phyloP scores from a whole-genome alignment of 192 early-diverging fungal genomes.

The Entophlyctis luteolus region DNA sequence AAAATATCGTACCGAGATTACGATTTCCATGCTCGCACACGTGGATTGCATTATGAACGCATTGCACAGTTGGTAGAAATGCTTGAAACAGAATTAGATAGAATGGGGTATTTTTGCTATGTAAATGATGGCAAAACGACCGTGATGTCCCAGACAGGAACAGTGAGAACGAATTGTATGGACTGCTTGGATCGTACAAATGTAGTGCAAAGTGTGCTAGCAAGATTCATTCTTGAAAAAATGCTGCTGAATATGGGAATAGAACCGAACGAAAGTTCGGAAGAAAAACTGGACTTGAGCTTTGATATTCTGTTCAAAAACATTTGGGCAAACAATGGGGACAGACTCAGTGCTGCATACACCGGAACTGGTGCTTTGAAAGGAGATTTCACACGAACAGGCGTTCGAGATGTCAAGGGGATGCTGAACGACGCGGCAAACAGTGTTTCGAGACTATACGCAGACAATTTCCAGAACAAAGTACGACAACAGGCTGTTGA shows the following conservation, averaged over 20 bases:
- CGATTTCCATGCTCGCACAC: slow-evolving; percentile 97
- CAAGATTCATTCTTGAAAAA: slow-evolving; percentile 50
- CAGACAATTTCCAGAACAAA: slow-evolving; percentile 94
- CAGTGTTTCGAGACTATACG: slow-evolving; percentile 77
- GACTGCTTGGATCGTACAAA: slow-evolving; percentile 99
- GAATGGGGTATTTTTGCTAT: too few relatives aligned
- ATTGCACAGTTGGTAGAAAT: too few relatives aligned
- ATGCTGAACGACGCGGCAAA: slow-evolving; percentile 79
- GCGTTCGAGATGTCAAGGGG: slow-evolving; percentile 79
- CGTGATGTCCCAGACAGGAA: too few relatives aligned
- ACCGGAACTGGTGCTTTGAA: slow-evolving; percentile 96
- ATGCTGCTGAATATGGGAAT: slow-evolving; percentile 1
- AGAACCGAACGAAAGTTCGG: background rate
- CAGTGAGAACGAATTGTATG: slow-evolving; percentile 96
- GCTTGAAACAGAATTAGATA: too few relatives aligned
- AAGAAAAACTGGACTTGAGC: slow-evolving; percentile 21
- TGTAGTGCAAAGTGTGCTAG: slow-evolving; percentile 92
- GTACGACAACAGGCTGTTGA: slow-evolving; percentile 57
- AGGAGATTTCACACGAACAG: slow-evolving; percentile 96
- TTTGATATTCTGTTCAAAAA: slow-evolving; percentile 79
- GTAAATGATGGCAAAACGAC: too few relatives aligned
- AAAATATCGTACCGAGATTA: slow-evolving; percentile 93
- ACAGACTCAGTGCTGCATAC: slow-evolving; percentile 85
- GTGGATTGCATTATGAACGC: slow-evolving; percentile 94
- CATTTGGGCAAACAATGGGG: slow-evolving; percentile 98